Base-by-base conservation (phyloP, 2,329 filamentous ascomycete species). In the Botrytis porri region DNA sequence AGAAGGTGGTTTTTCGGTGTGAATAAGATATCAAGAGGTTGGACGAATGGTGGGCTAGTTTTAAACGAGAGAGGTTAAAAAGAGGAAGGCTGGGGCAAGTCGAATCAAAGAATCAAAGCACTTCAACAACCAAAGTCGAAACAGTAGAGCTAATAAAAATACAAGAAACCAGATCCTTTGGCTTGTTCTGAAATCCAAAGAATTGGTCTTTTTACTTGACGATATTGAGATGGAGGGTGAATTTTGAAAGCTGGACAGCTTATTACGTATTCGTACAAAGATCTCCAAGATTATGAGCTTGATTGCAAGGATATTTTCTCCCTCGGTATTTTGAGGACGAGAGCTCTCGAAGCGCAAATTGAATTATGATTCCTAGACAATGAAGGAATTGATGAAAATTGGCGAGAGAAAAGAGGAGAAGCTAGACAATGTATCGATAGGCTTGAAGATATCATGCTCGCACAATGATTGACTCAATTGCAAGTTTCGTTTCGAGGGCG, bases 361-460 rank as follows among this genome's bases (percentile, higher is more conserved):
- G 37, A 35, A 57, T 67, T 10, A 48, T 18, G 29, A 57, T 25
- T 35, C 48, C 61, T 25, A 16, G 12, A 18, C 10, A 10, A n/a
- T 20, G 62, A 51, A 60, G 25, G 12, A 3, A 32, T 54, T 16
- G 25, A 16, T 67, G 16, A 25, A 37, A 22, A 59, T 37, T 12
- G 67, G 12, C 37, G 59, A 64, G 69, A 45, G 6, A 59, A 59
- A 9, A 74, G 67, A 70, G 69, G 25, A 48, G 63, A 71, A 39
- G 59, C 6, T 57, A 65, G 62, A 64, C 73, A 73, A 75, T 61
- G 51, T 64, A 70, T 71, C 61, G 61, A 70, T 62, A 41, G 57
- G 25, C 29, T 74, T 75, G 66, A 62, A 72, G 74, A 75, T 60
- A 70, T 72, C 75, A 78, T 78, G 74, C 74, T 76, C 77, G 75